These are phyloP conservation scores for Glaciozyma martinii DNA, from an alignment of 768 basidiomycete species.

Conservation along the genomic window DNA sequence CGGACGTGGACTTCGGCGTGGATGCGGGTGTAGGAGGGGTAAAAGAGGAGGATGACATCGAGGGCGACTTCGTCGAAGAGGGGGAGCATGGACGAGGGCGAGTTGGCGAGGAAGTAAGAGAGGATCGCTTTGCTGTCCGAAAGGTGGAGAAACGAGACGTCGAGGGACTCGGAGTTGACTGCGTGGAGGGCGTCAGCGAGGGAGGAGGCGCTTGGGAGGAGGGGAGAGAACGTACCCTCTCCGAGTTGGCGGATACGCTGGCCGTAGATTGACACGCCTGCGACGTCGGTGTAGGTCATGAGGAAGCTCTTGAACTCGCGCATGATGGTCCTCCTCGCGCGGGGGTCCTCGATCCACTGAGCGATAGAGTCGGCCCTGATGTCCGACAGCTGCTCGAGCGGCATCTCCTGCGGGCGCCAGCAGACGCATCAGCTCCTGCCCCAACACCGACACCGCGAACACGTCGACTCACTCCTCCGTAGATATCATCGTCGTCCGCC, in stretches of 20 bases:
- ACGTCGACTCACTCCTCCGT: conserved; percentile 60
- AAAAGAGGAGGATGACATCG: conserved; percentile 86
- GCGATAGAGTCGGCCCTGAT: conserved; percentile 95
- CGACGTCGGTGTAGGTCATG: conserved; percentile 89
- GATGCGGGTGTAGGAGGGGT: conserved; percentile 90
- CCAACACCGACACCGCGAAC: background rate
- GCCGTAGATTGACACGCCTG: conserved; percentile 85
- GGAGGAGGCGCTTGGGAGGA: background rate
- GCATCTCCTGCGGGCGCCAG: conserved; percentile 59
- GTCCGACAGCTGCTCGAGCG: conserved; percentile 89
- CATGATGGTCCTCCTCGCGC: conserved; percentile 79
- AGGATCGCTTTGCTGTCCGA: conserved; percentile 85
- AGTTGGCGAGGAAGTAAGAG: conserved; percentile 94
- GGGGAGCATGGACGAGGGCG: conserved; percentile 79
- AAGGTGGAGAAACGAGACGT: conserved; percentile 94
- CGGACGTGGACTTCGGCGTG: conserved; percentile 97
- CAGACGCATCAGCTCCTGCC: background rate
- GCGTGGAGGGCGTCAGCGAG: conserved; percentile 16
- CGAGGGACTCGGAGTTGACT: conserved; percentile 96
- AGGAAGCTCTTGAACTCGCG: conserved; percentile 91
- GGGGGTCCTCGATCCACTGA: conserved; percentile 92
- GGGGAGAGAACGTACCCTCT: conserved; percentile 58
- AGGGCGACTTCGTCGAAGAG: conserved; percentile 95
- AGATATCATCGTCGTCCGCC: conserved; percentile 85
- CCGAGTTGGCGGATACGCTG: conserved; percentile 85